Base-by-base conservation (phyloP, 441 rosid genomes). In the Brassica balearica region DNA sequence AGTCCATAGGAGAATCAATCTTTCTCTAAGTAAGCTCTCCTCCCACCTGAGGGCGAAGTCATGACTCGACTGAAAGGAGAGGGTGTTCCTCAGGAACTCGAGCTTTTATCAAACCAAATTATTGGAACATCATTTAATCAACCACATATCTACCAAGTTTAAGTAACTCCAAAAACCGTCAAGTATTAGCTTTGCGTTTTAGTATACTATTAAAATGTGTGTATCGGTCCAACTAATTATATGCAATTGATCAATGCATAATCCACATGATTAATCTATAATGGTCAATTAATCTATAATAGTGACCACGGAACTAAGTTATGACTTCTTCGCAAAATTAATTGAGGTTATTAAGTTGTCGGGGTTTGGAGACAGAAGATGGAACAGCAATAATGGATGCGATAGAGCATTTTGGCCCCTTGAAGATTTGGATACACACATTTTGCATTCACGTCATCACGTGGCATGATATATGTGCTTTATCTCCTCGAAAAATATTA, bases 331-430 rank as follows among this genome's bases (percentile, higher is more conserved):
- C 38, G 12, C 38, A 20, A 65, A 51, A 68, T 12, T 59, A 25
- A 5, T 9, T 10, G 65, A 76, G 12, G 6, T 15, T 60, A 48
- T 61, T 15, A 48, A 9, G 32, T 46, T 68, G 53, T 23, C 20
- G 53, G 59, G 59, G 58, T 60, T 77, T 63, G 51, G 48, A 17
- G 38, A 71, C 72, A 27, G 51, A 56, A 55, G 36, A 77, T 71
- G 72, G 38, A 71, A 71, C 76, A 65, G 1, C 61, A 77, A 70
- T 69, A 15, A 25, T 71, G 66, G 71, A 77, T 64, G 34, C 36
- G 34, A 64, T 38, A 5, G 72, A 71, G 65, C 66, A 64, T 27
- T 71, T 77, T 71, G 76, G 71, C 72, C 67, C 76, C 60, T 53
- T 63, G 43, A 77, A 62, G 65, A 71, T 48, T 41, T 10, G 59